Evolutionary conservation across 306 rosid species (phyloP), one percentile per base, ranked within the genome.

Genomic region (peach (Prunus persica)): DNA sequence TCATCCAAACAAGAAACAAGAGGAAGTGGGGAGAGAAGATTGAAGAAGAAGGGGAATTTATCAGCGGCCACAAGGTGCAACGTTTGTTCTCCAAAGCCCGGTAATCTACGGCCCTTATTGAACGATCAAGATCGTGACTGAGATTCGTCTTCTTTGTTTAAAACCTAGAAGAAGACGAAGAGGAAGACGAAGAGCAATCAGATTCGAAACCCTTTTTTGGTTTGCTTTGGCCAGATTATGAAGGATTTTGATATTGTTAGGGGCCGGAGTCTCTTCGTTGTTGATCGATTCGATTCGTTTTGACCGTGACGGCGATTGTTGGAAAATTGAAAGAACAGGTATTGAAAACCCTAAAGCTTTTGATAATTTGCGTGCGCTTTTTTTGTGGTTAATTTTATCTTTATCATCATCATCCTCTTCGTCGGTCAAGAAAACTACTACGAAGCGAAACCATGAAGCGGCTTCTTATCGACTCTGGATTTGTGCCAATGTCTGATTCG

Each of bases 341-440:
- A 81, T 69, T 81, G 75, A 76, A 81, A 81, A 63, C 84, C 84
- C 80, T 81, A 81, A 81, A 78, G 77, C 79, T 80, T 81, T 75
- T 81, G 84, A 75, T 81, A 70, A 81, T 78, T 78, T 78, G 76
- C 71, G 76, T 78, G 69, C 76, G 76, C 65, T 81, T 74, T 74
- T 74, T 68, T 69, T 80, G 73, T 70, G 84, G 80, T 81, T 80
- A 69, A 69, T 75, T 62, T 80, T 25, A 45, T 73, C 67, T 20
- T 58, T 47, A 18, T 58, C 77, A 43, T 70, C 69, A 65, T 65
- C 74, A 8, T 73, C 77, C 41, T 73, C 76, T 19, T 78, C 81
- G 20, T 61, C 64, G 73, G 28, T 61, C 63, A 24, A 72, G 75
- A 61, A 50, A 11, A 34, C 57, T 19, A 50, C 72, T 19, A 14